Evolutionary conservation across 768 basidiomycete genomes (phyloP), one percentile per base, ranked within the genome.

Genomic region (Nidularia pulvinata): DNA sequence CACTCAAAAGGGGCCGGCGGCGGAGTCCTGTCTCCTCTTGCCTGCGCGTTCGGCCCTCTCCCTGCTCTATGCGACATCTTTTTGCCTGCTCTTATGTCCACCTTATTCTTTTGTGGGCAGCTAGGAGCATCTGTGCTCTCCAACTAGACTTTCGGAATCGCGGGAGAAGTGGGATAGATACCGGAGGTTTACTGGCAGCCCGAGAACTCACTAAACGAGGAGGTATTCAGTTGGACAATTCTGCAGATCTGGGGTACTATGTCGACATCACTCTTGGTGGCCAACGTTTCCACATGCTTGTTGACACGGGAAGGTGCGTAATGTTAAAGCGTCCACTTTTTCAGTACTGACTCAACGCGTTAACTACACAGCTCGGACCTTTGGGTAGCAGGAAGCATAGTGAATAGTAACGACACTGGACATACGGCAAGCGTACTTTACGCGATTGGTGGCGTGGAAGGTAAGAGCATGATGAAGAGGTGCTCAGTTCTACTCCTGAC

Each of bases 361-460:
- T n/a, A n/a, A n/a, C n/a, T 39, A n/a, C 9, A 39, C 48, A 89
- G 86, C 55, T 86, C 86, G 13, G 88, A 89, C 61, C 65, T 88
- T 6, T 87, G 82, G 79, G 78, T 88, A 5, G 76, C 79, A 7
- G 74, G 76, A 33, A 54, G 54, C 49, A 76, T 85, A 6, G 67
- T 69, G 9, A 64, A 63, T 36, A 75, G 75, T 34, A 69, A 58
- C 14, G 58, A 67, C 25, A 75, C 79, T 36, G 76, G 73, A 2
- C 65, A 61, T 48, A 68, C 67, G 6, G 64, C 74, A 16, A 61
- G 61, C 13, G 75, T 86, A 16, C 60, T 65, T 6, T 88, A 88
- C 68, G 86, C 83, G 13, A 72, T 80, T 13, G 84, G 83, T 33
- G 64, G 65, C 1, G 80, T 81, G 3, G 52, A 69, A 57, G 86